Conservation (phyloP, 2,329 filamentous ascomycete species). For the Zymoseptoria crescenta region DNA sequence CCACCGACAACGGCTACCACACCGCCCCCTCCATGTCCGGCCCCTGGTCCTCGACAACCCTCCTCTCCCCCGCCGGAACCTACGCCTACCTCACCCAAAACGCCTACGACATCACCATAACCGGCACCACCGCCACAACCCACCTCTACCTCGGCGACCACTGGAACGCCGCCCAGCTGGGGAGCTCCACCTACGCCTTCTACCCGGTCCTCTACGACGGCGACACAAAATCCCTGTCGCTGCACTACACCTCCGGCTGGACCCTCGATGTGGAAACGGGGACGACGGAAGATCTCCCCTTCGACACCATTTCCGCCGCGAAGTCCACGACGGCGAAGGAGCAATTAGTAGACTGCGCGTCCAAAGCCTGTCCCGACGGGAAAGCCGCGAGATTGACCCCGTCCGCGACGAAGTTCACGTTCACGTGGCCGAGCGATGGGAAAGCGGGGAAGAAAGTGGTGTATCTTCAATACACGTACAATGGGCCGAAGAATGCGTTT, state of each 20-base stretch:
- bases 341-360: conserved; percentile 13
- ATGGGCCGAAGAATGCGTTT: conserved; percentile 20
- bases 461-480: conserved; percentile 19
- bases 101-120: conserved; percentile 47
- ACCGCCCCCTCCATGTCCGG: conserved; percentile 51
- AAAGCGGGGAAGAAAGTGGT: conserved; percentile 15
- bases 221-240: conserved; percentile 4
- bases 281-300: conserved; percentile 18
- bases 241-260: conserved; percentile 22
- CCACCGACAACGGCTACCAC: conserved; percentile 59
- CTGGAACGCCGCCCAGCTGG: conserved; percentile 53
- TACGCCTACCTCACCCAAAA: conserved; percentile 56
- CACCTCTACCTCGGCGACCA: conserved; percentile 60
- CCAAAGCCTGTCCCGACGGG: conserved; percentile 12
- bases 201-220: conserved; percentile 19
- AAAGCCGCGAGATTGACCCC: conserved; percentile 18
- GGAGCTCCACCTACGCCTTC: conserved; percentile 21
- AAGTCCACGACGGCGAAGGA: conserved; percentile 13
- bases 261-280: conserved; percentile 19
- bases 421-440: conserved; percentile 19
- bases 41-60: conserved; percentile 54
- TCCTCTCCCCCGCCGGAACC: conserved; percentile 50
- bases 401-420: conserved; percentile 11
- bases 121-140: conserved; percentile 29
- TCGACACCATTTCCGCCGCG: conserved; percentile 13